A percentile compares a stretch with the other conserved stretches of the same genome.
phyloP scores from a whole-genome alignment of 177 flowering plant genomes.

The Telopea speciosissima region DNA sequence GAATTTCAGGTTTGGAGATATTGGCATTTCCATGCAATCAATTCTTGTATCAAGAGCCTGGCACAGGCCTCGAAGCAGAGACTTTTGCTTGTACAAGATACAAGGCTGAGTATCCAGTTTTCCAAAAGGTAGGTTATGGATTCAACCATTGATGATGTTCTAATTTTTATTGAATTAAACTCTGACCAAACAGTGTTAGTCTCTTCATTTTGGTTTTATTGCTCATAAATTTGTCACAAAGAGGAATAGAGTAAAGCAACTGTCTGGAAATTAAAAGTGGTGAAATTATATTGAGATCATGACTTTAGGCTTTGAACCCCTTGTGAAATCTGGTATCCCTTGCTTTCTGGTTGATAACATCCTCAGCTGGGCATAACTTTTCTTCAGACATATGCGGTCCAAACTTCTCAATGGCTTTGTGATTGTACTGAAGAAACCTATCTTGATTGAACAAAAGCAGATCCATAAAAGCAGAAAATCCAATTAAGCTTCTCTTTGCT shows the following conservation, averaged over 20 bases:
- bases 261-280: background rate
- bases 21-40: slow-evolving; percentile 97
- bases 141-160: background rate
- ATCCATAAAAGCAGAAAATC: background rate
- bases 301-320: background rate
- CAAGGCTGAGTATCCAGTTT: slow-evolving; percentile 79
- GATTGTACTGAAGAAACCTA: background rate
- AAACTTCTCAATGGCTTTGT: background rate
- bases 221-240: background rate
- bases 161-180: background rate
- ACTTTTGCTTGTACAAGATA: slow-evolving; percentile 73
- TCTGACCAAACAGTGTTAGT: background rate
- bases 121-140: slow-evolving; percentile 44
- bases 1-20: slow-evolving; percentile 58
- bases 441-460: background rate
- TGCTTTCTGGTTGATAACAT: background rate
- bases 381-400: too few relatives aligned
- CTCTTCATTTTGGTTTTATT: background rate
- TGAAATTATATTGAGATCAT: background rate
- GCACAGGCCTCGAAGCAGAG: slow-evolving; percentile 46
- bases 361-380: too few relatives aligned
- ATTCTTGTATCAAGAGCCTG: slow-evolving; percentile 76
- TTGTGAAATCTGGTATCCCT: too few relatives aligned
- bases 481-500: too few relatives aligned
- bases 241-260: background rate